Conservation (phyloP, 2,329 filamentous ascomycete genomes). For the Aspergillus ibericus region DNA sequence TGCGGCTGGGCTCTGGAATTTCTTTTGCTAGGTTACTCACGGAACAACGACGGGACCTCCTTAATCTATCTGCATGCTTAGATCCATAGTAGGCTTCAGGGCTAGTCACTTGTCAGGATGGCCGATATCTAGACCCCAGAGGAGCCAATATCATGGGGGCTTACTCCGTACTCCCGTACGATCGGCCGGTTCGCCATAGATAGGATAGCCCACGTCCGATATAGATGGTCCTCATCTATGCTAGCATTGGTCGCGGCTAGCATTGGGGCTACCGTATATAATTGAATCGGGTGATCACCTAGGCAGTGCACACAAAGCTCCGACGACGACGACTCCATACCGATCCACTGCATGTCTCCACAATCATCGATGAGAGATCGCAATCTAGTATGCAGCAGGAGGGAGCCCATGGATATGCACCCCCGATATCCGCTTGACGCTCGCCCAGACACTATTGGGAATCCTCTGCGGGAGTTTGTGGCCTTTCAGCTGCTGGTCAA, state of each 20-base stretch:
- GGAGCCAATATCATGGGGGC: too few species aligned
- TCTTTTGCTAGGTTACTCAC: too few species aligned
- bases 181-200: too few species aligned
- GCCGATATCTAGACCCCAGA: too few species aligned
- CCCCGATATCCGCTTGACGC: conserved; percentile 43
- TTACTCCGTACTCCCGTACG: too few species aligned
- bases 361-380: neutral
- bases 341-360: neutral
- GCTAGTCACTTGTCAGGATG: too few species aligned
- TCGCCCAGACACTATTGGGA: conserved; percentile 50
- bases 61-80: too few species aligned
- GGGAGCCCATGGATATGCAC: conserved; percentile 21
- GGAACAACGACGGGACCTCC: too few species aligned
- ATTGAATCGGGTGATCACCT: neutral
- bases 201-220: too few species aligned
- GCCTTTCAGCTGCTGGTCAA: conserved; percentile 50
- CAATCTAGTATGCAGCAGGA: neutral
- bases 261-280: neutral
- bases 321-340: neutral
- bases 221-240: neutral
- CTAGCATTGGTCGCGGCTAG: neutral
- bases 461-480: conserved; percentile 48
- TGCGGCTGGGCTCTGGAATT: too few species aligned
- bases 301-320: too few species aligned
- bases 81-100: too few species aligned